These are phyloP conservation scores for Astrephomene gubernaculifera DNA, from an alignment of 139 green algal species.

Conservation along the genomic window DNA sequence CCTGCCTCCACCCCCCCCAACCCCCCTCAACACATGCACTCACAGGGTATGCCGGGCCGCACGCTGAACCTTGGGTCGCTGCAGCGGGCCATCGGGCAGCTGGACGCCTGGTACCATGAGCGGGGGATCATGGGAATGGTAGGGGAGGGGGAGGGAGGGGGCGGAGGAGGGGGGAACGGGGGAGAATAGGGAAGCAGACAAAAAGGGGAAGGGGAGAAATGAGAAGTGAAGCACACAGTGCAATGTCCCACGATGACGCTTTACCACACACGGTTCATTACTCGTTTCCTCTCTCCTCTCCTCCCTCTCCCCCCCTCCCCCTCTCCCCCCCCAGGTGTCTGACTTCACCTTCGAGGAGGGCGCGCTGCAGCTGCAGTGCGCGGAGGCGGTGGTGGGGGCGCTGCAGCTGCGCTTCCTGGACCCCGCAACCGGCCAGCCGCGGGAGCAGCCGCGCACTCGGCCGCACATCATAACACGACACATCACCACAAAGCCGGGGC, in stretches of 20 bases:
- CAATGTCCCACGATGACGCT: background rate
- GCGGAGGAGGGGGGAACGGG: background rate
- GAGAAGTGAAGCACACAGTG: background rate
- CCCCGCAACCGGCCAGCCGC: constrained; percentile 62
- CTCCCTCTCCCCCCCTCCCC: background rate
- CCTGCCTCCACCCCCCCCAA: background rate
- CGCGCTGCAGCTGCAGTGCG: constrained; percentile 53
- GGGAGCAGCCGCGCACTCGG: constrained; percentile 79
- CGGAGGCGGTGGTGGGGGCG: constrained; percentile 81
- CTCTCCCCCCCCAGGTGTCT: constrained; percentile 33
- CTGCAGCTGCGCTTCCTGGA: constrained; percentile 87
- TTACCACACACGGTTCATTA: background rate
- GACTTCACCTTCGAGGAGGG: constrained; percentile 60
- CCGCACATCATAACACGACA: constrained; percentile 87
- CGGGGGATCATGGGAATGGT: constrained; percentile 91
- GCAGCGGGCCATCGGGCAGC: constrained; percentile 70
- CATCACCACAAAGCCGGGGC: constrained; percentile 79
- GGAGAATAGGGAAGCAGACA: background rate
- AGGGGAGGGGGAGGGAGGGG: background rate
- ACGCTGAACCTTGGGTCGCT: constrained; percentile 72
- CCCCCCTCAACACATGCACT: no score
- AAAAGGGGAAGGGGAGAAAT: background rate
- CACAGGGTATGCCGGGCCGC: constrained; percentile 75
- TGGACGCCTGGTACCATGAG: constrained; percentile 93
- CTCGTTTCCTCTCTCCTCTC: background rate